phyloP scores from a whole-genome alignment of 2,329 filamentous ascomycete species.

The Huntiella savannae region DNA sequence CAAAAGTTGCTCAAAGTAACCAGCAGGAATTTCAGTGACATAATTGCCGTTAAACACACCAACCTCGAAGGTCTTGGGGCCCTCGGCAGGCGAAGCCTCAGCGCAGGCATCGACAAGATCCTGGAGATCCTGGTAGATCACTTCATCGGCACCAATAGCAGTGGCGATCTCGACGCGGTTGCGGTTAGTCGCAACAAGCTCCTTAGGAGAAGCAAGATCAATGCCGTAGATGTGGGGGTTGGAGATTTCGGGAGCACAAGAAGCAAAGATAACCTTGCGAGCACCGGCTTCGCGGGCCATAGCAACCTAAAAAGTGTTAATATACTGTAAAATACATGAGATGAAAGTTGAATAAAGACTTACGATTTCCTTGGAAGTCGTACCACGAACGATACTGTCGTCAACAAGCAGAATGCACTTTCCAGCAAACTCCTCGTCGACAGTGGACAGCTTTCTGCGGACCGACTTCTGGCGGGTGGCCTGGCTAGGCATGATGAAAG shows the following conservation, averaged over 20 bases:
- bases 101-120: constrained; percentile 68
- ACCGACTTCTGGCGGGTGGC: constrained; percentile 67
- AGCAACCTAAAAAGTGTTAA: constrained; percentile 15
- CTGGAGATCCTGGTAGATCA: constrained; percentile 42
- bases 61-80: constrained; percentile 56
- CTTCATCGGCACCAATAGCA: constrained; percentile 26
- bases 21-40: constrained; percentile 56
- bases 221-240: constrained; percentile 58
- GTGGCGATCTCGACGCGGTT: constrained; percentile 24
- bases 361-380: constrained; percentile 40
- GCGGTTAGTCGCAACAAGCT: constrained; percentile 24
- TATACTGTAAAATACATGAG: not conserved
- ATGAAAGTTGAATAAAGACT: constrained; percentile 3
- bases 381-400: constrained; percentile 77
- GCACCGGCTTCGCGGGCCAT: constrained; percentile 79
- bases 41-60: constrained; percentile 86
- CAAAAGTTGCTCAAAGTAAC: constrained; percentile 69
- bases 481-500: constrained; percentile 61
- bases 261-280: constrained; percentile 63
- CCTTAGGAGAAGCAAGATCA: constrained; percentile 24
- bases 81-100: constrained; percentile 37
- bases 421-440: constrained; percentile 65
- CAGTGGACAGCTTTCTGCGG: constrained; percentile 73
- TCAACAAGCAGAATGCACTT: constrained; percentile 72
- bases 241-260: constrained; percentile 64